These are phyloP conservation scores for Conidiobolus incongruus DNA, from an alignment of 371 early-diverging fungal genomes.

Conservation along the genomic window DNA sequence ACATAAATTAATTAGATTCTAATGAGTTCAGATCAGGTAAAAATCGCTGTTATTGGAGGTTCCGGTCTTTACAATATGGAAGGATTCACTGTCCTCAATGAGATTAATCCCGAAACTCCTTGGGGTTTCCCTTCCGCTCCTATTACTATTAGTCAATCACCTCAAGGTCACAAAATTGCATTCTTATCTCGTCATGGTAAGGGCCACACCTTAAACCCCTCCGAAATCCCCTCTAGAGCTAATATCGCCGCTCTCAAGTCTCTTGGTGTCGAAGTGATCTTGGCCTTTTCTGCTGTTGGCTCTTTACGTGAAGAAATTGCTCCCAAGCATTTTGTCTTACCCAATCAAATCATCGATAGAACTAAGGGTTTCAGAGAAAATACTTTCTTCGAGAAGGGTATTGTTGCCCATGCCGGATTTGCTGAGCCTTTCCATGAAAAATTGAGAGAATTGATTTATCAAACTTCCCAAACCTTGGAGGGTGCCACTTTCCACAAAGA, in stretches of 20 bases:
- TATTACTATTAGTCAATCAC: constrained; percentile 37
- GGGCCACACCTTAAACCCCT: constrained; percentile 57
- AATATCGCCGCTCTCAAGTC: constrained; percentile 94
- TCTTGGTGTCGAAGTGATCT: constrained; percentile 73
- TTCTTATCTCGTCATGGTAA: constrained; percentile 93
- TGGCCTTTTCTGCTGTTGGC: constrained; percentile 88
- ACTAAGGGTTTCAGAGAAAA: constrained; percentile 73
- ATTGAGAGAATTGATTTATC: constrained; percentile 44
- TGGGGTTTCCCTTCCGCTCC: constrained; percentile 78
- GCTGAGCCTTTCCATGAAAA: constrained; percentile 83
- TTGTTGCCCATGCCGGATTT: constrained; percentile 75
- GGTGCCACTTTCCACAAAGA: constrained; percentile 34
- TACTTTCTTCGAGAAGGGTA: constrained; percentile 81
- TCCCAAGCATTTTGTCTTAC: constrained; percentile 85
- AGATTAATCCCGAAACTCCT: constrained; percentile 74
- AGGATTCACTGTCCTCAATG: constrained; percentile 54
- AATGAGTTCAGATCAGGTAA: too few species aligned
- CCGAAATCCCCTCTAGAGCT: constrained; percentile 84
- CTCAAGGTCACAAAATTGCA: constrained; percentile 62
- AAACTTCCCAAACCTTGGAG: constrained; percentile 4
- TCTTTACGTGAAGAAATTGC: constrained; percentile 81
- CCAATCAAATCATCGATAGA: constrained; percentile 85
- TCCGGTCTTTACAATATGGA: constrained; percentile 87
- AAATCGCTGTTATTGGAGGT: constrained; percentile 86
- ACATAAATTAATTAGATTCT: too few species aligned